Evolutionary conservation across 2,329 filamentous ascomycete genomes (phyloP), one percentile per base, ranked within the genome.

Genomic region (Xylariomycetidae sp.): DNA sequence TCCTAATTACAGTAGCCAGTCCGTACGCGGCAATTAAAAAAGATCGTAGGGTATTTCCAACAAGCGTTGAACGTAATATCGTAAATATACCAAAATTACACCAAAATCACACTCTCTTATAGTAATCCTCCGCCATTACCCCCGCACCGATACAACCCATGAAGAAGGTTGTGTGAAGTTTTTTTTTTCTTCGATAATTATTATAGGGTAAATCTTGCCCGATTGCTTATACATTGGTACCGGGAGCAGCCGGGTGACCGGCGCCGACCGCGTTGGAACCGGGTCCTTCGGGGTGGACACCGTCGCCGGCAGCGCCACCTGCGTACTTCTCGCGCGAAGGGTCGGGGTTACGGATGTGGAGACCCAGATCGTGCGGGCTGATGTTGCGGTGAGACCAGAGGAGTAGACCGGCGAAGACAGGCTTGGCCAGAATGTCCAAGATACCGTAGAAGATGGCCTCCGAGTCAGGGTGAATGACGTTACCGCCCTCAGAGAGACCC

Each of bases 401-500:
- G 1, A 85, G 65, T 1, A 82, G 50, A 10, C 66, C 62, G 12
- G 76, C 75, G 43, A 84, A 85, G 7, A 73, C 63, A 0, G 77
- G 76, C 61, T 84, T 85, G 6, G 80, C 70, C 3, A 82, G 40
- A 5, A 84, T 56, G 39, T 85, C 81, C 1, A 86, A 65, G 3
- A 84, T 60, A 26, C 80, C 78, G 50, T 85, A 86, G 53, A 85
- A 83, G 38, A 82, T 60, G 9, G 77, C 77, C 50, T 85, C 81
- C 0, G 73, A 75, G 49, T 85, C 80, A 0, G 77, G 73, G 3
- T 78, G 58, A 31, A 84, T 81, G 41, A 81, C 58, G 45, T 83
- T 83, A 9, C 77, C 79, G 19, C 77, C 79, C 56, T 83, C 79
- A 27, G 59, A 66, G 3, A 82, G 48, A 35, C 76, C 79, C 77